These are phyloP conservation scores for Nicotiana knightiana DNA, from an alignment of 257 asterid species.

Conservation along the genomic window DNA sequence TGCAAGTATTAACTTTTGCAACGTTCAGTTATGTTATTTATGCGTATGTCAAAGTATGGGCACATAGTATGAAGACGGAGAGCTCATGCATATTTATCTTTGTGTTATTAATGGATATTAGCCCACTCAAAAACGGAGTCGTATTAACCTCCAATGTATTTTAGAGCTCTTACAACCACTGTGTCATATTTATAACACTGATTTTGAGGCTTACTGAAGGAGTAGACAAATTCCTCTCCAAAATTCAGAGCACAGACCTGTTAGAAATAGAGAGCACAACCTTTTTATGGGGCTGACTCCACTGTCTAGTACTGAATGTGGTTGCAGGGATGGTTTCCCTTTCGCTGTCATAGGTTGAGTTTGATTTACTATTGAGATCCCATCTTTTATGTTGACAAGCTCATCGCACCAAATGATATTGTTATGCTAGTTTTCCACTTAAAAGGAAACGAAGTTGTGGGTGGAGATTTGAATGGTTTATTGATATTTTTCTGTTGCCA, in stretches of 20 bases:
- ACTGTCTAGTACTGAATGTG: background rate
- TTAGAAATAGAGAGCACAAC: background rate
- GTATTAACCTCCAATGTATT: too few relatives aligned
- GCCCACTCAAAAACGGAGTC: too few relatives aligned
- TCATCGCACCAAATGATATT: too few relatives aligned
- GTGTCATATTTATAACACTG: background rate
- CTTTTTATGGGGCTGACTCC: background rate
- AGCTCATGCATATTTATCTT: background rate
- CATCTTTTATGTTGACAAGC: too few relatives aligned
- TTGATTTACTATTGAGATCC: background rate
- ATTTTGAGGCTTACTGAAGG: background rate
- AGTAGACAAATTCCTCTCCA: background rate
- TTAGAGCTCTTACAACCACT: background rate
- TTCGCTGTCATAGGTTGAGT: background rate
- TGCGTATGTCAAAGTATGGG: background rate
- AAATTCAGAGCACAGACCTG: background rate
- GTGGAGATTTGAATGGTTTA: background rate
- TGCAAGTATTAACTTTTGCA: background rate
- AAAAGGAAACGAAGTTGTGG: background rate
- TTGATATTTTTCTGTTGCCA: background rate
- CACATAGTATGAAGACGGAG: background rate
- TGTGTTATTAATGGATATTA: background rate
- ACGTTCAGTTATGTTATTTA: background rate
- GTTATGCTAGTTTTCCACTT: background rate
- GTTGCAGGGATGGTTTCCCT: background rate